Evolutionary conservation across 1,284 basidiomycete genomes (phyloP), one percentile per base, ranked within the genome.

Genomic region (Abortiporus biennis): DNA sequence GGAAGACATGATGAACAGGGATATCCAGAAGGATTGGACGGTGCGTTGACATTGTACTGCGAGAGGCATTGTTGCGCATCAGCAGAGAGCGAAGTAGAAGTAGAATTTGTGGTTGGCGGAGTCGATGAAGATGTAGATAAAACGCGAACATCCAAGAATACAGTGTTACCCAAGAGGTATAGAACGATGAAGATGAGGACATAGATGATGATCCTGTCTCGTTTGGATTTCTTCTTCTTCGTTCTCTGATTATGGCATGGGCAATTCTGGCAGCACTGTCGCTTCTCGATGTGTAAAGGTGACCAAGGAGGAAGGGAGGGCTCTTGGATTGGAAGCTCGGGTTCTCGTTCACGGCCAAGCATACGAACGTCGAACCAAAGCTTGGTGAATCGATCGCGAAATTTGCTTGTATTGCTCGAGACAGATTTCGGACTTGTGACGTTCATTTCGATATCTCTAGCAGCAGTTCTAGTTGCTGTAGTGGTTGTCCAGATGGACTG

Each of bases 1-100:
- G 72, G 52, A 20, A 73, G 61, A 49, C 74, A 76, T 3, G 66
- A 65, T 25, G 66, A 64, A 48, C 75, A 76, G 12, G 73, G 72
- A 50, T 74, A 77, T 1, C 54, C 51, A 15, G 57, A 51, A 0
- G 74, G 71, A 38, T 65, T 58, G 1, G 61, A 56, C 0, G 72
- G 66, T 0, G 74, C 75, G 37, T 74, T 66, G 34, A 74, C 50
- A 15, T 56, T 64, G 53, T 68, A 76, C 48, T 77, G 63, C 16
- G 66, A 63, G 30, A 77, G 54, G 51, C 74, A 76, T 48, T 68
- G 62, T 44, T 68, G 61, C 22, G 67, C 62, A 38, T 65, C 59
- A 23, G 53, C 55, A 15, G 71, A 69, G 23, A 74, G 62, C 1
- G 45, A 34, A 12, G 52, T 47, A 4, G 59, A 52, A 6, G 53